phyloP scores from a whole-genome alignment of 495 filamentous ascomycete genomes.

The Ramalina peruviana region DNA sequence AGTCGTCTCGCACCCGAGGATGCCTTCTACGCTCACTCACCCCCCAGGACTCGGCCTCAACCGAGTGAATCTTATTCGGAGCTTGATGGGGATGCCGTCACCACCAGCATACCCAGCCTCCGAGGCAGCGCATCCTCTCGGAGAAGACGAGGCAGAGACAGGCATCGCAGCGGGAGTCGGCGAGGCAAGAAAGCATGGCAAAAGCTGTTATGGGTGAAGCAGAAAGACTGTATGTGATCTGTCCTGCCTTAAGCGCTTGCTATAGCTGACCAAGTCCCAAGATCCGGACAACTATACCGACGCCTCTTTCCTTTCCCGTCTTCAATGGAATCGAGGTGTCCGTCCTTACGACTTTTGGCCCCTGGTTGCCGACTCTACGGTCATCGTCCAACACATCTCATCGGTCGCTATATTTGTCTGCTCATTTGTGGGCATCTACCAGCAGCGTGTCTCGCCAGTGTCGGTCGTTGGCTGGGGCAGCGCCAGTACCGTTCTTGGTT shows the following conservation, averaged over 20 bases:
- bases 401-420: constrained; percentile 89
- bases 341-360: constrained; percentile 98
- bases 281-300: constrained; percentile 98
- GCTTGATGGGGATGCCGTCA: constrained; percentile 14
- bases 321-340: constrained; percentile 88
- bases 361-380: constrained; percentile 83
- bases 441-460: constrained; percentile 70
- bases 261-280: constrained; percentile 22
- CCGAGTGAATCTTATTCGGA: constrained; percentile 16
- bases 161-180: constrained; percentile 42
- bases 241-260: background rate
- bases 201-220: constrained; percentile 95
- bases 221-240: constrained; percentile 53
- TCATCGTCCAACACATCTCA: constrained; percentile 92
- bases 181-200: constrained; percentile 65
- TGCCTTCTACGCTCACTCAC: constrained; percentile 52
- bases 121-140: constrained; percentile 17
- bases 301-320: constrained; percentile 80
- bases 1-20: constrained; percentile 67
- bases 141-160: constrained; percentile 35
- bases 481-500: constrained; percentile 71
- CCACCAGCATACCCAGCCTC: constrained; percentile 19
- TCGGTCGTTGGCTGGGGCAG: constrained; percentile 76
- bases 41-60: constrained; percentile 36
- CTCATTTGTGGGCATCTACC: constrained; percentile 82